Evolutionary conservation across 345 rosid genomes (phyloP), one percentile per base, ranked within the genome.

Genomic region (Punica granatum): DNA sequence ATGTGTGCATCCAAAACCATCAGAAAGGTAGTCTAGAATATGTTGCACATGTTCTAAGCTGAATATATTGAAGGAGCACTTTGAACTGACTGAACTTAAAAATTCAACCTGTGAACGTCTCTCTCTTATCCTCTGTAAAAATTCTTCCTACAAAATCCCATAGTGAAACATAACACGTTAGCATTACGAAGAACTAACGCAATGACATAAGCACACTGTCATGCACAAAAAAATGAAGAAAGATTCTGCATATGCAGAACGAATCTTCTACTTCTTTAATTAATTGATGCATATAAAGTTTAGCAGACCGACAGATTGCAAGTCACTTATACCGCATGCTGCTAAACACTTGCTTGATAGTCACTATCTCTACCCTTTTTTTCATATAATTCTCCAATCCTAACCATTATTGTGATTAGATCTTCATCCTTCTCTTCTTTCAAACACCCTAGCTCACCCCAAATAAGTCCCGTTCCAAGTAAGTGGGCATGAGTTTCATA

Each of bases 1-100:
- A 43, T 80, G 73, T 43, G 68, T 77, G 71, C 71, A 79, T 46
- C 44, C 79, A 62, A 70, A 66, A 58, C 68, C 70, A 70, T 73
- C 72, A 69, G 82, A 83, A 68, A 90, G 81, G 74, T 75, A 76
- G 69, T 84, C 76, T 60, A 93, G 70, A 74, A 87, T 82, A 75
- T 82, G 84, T 60, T 62, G 46, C 21, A 87, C 85, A 74, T 80
- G 82, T 83, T 90, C 96, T 30, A 86, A 81, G 80, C 85, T 74
- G 44, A 90, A 90, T 80, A 93, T 81, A 76, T 78, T 85, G 68
- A 79, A 79, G 61, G 82, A 72, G 85, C 96, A 93, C 80, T 83
- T 89, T 68, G 85, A 77, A 66, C 87, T 81, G 49, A 93, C 89
- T n/a, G 73, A 51, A 53, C 72, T 76, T 44, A 93, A 75, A 81